These are phyloP conservation scores for Pleurotus platypus DNA, from an alignment of 768 basidiomycete species.

Conservation along the genomic window DNA sequence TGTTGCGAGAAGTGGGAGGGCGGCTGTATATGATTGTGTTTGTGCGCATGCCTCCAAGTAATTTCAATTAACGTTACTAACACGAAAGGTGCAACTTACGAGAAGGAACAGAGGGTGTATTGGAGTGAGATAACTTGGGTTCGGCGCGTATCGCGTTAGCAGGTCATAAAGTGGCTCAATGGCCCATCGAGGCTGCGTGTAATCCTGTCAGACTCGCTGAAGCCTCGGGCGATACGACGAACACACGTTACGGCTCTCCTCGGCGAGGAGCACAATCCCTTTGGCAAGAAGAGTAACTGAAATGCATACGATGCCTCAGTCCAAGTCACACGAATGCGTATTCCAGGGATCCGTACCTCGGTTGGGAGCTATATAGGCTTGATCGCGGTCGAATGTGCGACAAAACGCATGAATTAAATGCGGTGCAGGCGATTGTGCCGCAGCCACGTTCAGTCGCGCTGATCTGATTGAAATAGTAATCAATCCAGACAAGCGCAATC, in stretches of 20 bases:
- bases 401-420: constrained; percentile 56
- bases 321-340: not conserved
- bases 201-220: not conserved
- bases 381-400: constrained; percentile 52
- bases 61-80: constrained; percentile 1
- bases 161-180: constrained; percentile 59
- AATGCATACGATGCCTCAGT: not conserved
- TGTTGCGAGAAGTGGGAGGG: constrained; percentile 56
- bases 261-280: constrained; percentile 53
- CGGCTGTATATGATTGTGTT: constrained; percentile 47
- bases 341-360: constrained; percentile 39
- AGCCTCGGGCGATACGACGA: not conserved
- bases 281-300: constrained; percentile 66
- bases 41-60: constrained; percentile 51
- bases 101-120: constrained; percentile 68
- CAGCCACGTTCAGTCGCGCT: constrained; percentile 46
- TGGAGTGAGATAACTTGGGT: constrained; percentile 57
- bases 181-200: constrained; percentile 33
- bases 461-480: constrained; percentile 33
- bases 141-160: constrained; percentile 57
- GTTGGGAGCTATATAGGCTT: constrained; percentile 66
- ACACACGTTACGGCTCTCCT: constrained; percentile 47
- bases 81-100: constrained; percentile 30
- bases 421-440: constrained; percentile 38
- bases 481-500: not conserved